Base-by-base conservation (phyloP, 2,329 filamentous ascomycete species). In the Alternaria incomplexa region DNA sequence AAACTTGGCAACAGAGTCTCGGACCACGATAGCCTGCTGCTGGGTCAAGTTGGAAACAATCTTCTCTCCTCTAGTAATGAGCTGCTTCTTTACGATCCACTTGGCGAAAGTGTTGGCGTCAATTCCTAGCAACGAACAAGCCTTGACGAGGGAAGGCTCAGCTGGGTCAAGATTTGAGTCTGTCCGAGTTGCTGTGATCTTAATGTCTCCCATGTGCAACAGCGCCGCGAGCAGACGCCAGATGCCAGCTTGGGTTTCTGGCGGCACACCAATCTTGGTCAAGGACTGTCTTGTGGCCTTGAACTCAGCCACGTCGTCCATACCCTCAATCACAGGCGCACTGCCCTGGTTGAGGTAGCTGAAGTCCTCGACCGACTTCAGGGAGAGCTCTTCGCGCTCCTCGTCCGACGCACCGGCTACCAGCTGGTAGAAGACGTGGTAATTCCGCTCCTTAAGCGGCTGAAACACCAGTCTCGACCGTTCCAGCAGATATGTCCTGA, bases 1-100 rank as follows among this genome's bases (percentile, higher is more conserved):
- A 82, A 95, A 99, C 80, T 99, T 99, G 76, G 96, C 94, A 54
- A 99, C 96, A 1, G 96, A 99, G 77, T 99, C 96, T 78, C 95
- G 90, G 13, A 99, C 96, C 61, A 99, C 95, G 40, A 92, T 88
- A 28, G 96, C 96, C 81, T 98, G 95, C 64, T 96, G 93, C 73
- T 96, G 93, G 23, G 92, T 96, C 65, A 99, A 83, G 78, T 97
- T 97, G 26, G 96, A 98, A 28, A 93, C 93, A 72, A 99, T 99
- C 85, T 97, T 98, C 80, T 99, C 96, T 51, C 94, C 96, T 77
- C 96, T 89, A 13, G 96, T 99, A 67, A 97, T 89, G 63, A 99
- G 87, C 81, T 99, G 96, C 83, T 99, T 99, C 87, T 99, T 99
- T 66, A 98, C 93, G 56, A 94, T 97, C 96, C 96, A 99, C 81